Evolutionary conservation across 2,329 filamentous ascomycete genomes (phyloP), one percentile per base, ranked within the genome.

Genomic region (Cladophialophora chaetospira): DNA sequence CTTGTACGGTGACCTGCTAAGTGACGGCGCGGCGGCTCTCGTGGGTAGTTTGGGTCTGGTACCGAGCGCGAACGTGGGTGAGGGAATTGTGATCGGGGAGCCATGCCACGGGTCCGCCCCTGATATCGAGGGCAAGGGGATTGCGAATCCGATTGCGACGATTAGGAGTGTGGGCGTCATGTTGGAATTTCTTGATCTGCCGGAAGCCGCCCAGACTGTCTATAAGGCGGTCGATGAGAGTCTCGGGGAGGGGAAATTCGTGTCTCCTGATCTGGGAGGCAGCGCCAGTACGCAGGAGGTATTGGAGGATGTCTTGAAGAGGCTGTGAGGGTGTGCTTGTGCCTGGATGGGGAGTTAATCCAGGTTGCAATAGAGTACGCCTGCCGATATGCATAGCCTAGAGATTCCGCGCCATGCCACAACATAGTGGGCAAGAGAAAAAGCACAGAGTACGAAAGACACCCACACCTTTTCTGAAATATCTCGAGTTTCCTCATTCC

Each of bases 141-240:
- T 99, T 70, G 91, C 94, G 65, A 99, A 99, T 77, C 94, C 94
- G 21, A 95, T 99, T 70, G 94, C 94, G 31, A 97, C 94, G 8
- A 82, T 99, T 63, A 82, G 94, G 70, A 94, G 89, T 74, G 88
- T 91, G 13, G 94, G 89, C 29, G 81, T 97, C 61, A 97, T 99
- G 94, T 81, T 99, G 64, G 93, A 97, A 80, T 99, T 97, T 76
- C 79, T 97, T 63, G 86, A 91, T 63, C 87, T 96, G 79, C 88
- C 91, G 75, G 79, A 83, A 62, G 94, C 94, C 17, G 94, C 94
- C 29, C 91, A 89, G 26, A 86, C 81, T 77, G 96, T 99, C 68
- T 96, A 97, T 74, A 82, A 85, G 58, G 94, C 94, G 19, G 91
- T 97, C 21, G 94, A 99, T 75, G 91, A 80, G 40, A 95, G 94